Percentiles rank a stretch among this genome's conserved stretches.
Conservation (phyloP, 192 early-diverging fungal genomes). For the Chytriomyces confervae region DNA sequence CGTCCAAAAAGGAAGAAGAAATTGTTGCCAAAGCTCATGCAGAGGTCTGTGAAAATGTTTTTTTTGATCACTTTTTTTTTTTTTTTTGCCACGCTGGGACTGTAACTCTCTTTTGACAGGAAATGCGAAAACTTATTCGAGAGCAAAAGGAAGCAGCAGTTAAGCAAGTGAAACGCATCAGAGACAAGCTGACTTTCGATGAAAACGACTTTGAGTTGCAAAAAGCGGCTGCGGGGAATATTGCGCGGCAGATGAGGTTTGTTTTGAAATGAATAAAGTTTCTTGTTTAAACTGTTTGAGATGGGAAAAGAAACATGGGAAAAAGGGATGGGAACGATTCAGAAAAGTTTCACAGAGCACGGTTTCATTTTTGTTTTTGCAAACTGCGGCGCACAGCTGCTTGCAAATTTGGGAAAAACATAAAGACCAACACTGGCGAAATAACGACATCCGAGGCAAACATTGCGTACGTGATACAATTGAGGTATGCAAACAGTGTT, state of each 20-base stretch:
- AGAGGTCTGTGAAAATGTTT: slow-evolving; percentile 19
- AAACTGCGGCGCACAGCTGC: too few relatives aligned
- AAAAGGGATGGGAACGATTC: too few relatives aligned
- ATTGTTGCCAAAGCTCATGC: slow-evolving; percentile 32
- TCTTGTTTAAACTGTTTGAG: background rate
- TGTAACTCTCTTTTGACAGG: slow-evolving; percentile 6
- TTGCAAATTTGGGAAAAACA: too few relatives aligned
- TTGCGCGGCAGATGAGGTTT: slow-evolving; percentile 15
- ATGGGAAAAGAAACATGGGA: too few relatives aligned
- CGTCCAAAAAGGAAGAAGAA: slow-evolving; percentile 1
- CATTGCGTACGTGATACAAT: background rate
- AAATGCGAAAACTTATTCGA: slow-evolving; percentile 25
- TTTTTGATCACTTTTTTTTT: background rate
- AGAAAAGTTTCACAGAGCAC: too few relatives aligned
- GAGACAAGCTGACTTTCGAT: slow-evolving; percentile 24
- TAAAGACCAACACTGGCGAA: slow-evolving; percentile 1
- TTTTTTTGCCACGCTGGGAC: background rate
- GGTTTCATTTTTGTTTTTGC: too few relatives aligned
- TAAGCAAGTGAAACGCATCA: slow-evolving; percentile 1
- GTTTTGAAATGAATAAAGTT: background rate
- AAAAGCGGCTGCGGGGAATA: slow-evolving; percentile 1
- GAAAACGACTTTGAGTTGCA: slow-evolving; percentile 29
- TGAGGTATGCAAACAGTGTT: background rate
- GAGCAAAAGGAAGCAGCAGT: slow-evolving; percentile 21
- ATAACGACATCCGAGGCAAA: background rate